Percentiles rank a stretch among this genome's conserved stretches.
These are phyloP conservation scores for Hygrocybe coccinea DNA, from an alignment of 768 basidiomycete species.

Conservation along the genomic window DNA sequence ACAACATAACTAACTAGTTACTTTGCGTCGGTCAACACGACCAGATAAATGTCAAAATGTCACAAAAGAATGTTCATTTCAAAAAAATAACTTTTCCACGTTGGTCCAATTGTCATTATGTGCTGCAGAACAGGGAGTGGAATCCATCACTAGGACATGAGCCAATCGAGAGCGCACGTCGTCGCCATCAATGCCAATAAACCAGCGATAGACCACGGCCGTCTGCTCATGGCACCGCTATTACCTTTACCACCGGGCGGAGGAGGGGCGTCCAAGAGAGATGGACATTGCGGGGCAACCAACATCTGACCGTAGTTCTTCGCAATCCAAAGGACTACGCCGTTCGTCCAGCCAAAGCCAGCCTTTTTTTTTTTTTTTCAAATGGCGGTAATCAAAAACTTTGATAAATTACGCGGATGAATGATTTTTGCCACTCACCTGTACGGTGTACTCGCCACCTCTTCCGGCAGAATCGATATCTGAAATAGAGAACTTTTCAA, in stretches of 20 bases:
- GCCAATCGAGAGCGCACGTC: too few species aligned
- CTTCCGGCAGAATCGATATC: slow-evolving; percentile 75
- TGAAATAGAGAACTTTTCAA: slow-evolving; percentile 77
- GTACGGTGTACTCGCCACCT: slow-evolving; percentile 87
- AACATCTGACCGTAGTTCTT: slow-evolving; percentile 59
- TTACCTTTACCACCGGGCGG: not conserved
- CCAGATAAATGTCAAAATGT: not conserved
- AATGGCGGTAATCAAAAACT: slow-evolving; percentile 16
- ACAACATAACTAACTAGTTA: too few species aligned
- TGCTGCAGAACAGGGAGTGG: too few species aligned
- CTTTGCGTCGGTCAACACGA: too few species aligned
- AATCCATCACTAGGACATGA: too few species aligned
- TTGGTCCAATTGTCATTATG: too few species aligned
- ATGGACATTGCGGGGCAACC: slow-evolving; percentile 60
- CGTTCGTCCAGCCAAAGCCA: slow-evolving; percentile 89
- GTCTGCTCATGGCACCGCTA: too few species aligned
- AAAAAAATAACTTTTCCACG: too few species aligned
- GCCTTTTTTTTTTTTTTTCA: too few species aligned
- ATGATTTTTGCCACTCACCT: slow-evolving; percentile 37
- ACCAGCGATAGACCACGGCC: too few species aligned
- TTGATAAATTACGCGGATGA: not conserved
- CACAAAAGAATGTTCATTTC: too few species aligned
- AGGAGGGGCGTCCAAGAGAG: slow-evolving; percentile 17
- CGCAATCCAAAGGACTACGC: slow-evolving; percentile 71
- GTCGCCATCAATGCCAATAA: too few species aligned